Percentiles rank a stretch among this genome's conserved stretches.
Conservation (phyloP, 306 rosid species). For the Lotus japonicus region DNA sequence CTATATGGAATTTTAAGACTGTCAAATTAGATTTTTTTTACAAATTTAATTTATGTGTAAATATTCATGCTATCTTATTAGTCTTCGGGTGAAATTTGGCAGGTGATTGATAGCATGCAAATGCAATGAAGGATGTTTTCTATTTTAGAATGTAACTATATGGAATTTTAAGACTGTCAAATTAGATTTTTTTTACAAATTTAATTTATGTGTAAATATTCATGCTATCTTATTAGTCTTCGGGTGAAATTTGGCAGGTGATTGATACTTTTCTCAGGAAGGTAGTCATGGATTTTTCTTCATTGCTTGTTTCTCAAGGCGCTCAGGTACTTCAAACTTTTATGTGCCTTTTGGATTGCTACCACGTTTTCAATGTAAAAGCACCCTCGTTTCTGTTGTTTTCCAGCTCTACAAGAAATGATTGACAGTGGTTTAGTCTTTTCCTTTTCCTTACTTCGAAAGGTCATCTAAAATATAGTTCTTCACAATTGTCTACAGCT, state of each 20-base stretch:
- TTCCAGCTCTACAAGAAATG: background rate
- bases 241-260: conserved; percentile 42
- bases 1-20: background rate
- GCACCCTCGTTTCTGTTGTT: background rate
- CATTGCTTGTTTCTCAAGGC: conserved; percentile 86
- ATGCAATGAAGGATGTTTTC: background rate
- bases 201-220: background rate
- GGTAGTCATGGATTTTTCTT: conserved; percentile 78
- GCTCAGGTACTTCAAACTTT: conserved; percentile 56
- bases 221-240: conserved; percentile 15
- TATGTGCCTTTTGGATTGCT: background rate
- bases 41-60: background rate
- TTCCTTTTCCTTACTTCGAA: background rate
- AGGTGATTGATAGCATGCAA: conserved; percentile 72
- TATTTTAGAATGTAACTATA: background rate
- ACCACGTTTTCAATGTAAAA: background rate
- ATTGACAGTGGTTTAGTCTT: background rate
- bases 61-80: conserved; percentile 13
- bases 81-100: conserved; percentile 17
- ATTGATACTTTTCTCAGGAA: conserved; percentile 72
- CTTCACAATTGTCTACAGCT: conserved; percentile 41
- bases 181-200: background rate
- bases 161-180: background rate
- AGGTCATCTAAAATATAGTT: background rate
- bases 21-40: background rate